A percentile compares a stretch with the other conserved stretches of the same genome.
phyloP scores from a whole-genome alignment of 441 rosid species.

The Populus trichocarpa region DNA sequence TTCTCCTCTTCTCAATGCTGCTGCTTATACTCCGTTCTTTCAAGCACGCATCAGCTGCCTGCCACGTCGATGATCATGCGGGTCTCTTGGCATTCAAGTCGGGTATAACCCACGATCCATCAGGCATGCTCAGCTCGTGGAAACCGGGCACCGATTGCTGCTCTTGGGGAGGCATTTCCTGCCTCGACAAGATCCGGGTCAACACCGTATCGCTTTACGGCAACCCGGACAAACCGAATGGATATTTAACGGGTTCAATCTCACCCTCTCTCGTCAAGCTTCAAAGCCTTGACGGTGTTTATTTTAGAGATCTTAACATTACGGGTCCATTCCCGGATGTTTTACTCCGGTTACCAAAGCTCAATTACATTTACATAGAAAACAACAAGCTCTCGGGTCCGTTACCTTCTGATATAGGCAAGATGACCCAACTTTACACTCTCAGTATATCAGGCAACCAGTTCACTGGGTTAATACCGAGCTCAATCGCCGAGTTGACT shows the following conservation, averaged over 20 bases:
- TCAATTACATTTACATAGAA: slow-evolving; percentile 50
- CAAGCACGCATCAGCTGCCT: slow-evolving; percentile 40
- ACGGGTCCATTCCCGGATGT: slow-evolving; percentile 59
- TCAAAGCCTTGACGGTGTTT: slow-evolving; percentile 47
- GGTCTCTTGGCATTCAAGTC: slow-evolving; percentile 76
- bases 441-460: slow-evolving; percentile 56
- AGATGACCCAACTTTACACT: slow-evolving; percentile 32
- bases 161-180: slow-evolving; percentile 53
- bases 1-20: not conserved
- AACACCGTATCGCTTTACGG: slow-evolving; percentile 35
- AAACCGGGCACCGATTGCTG: slow-evolving; percentile 72
- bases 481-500: slow-evolving; percentile 46
- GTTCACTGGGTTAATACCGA: slow-evolving; percentile 62
- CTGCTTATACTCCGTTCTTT: not conserved
- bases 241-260: slow-evolving; percentile 57
- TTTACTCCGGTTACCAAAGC: slow-evolving; percentile 44
- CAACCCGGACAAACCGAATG: slow-evolving; percentile 32
- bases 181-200: slow-evolving; percentile 48
- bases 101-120: slow-evolving; percentile 63
- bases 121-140: slow-evolving; percentile 67
- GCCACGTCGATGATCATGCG: slow-evolving; percentile 61
- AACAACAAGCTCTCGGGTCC: slow-evolving; percentile 68
- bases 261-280: slow-evolving; percentile 52
- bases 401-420: slow-evolving; percentile 45
- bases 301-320: slow-evolving; percentile 44